Base-by-base conservation (phyloP, 805 yeast species). In the Wickerhamomyces subpelliculosus region DNA sequence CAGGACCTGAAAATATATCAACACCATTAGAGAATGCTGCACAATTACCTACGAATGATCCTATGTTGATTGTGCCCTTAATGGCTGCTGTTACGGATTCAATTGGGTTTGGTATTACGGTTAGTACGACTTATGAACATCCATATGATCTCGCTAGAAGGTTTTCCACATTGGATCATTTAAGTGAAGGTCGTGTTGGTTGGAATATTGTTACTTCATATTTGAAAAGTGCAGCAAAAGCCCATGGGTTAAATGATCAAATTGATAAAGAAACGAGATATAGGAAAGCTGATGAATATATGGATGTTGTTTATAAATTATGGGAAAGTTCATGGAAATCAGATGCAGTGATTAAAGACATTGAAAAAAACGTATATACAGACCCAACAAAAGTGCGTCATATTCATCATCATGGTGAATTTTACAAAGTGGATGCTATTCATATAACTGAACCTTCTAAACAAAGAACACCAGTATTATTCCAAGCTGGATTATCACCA, bases 401-500 rank as follows among this genome's bases (percentile, higher is more conserved):
- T 28, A 67, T 68, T 27, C 50, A 65, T 40, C 65, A 55, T 45
- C 55, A 59, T 30, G 73, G 73, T 4, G 51, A 61, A 35, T 58
- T 55, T 42, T 68, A 51, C 47, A 60, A 50, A 2, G 68, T 68
- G 13, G 67, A 67, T 2, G 71, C 68, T 2, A 70, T 69, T 4
- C 56, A 47, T 33, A 62, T 65, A 34, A 61, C 65, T 8, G 60
- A 61, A 26, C 72, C 73, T 3, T 55, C 70, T 9, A 68, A 67
- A 3, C 73, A 68, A 41, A 57, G 70, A 38, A 46, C 68, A 5
- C 73, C 73, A 3, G 63, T 68, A 9, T 47, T 68, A 28, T 55
- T 67, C 32, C 71, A 67, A 47, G 73, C 73, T 4, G 73, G 73
- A 4, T 52, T 66, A 19, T 68, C 73, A 9, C 49, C 60, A 11